Evolutionary conservation across 192 early-diverging fungal species (phyloP).

Genomic region (Backusella macrospora): DNA sequence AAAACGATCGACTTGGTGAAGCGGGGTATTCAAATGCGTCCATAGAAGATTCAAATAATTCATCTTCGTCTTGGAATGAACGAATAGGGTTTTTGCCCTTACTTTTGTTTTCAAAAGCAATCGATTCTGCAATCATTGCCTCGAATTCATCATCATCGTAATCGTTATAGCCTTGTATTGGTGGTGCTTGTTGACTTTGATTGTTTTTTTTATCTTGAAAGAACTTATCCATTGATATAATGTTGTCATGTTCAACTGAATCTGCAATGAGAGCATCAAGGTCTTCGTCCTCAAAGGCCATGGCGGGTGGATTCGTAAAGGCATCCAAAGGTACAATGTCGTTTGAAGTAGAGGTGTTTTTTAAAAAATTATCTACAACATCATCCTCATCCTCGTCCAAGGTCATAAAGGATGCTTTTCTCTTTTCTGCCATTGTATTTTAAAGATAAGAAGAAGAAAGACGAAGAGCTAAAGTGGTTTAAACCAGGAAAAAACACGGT

Average conservation of each 20-base stretch:
- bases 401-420: background rate
- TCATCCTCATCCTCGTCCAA: slow-evolving; percentile 16
- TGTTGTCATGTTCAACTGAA: background rate
- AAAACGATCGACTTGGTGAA: background rate
- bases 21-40: background rate
- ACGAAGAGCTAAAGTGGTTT: background rate
- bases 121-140: background rate
- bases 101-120: background rate
- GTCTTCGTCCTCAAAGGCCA: background rate
- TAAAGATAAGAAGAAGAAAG: background rate
- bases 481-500: background rate
- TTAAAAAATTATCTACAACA: background rate
- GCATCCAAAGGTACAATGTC: background rate
- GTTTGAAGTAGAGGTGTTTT: background rate
- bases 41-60: background rate
- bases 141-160: background rate
- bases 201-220: background rate
- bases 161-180: background rate
- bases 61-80: background rate
- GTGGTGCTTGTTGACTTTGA: background rate
- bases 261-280: background rate
- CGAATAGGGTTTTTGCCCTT: background rate
- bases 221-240: background rate
- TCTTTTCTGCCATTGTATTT: background rate
- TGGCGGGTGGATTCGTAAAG: background rate